Percentiles rank a stretch among this genome's conserved stretches.
These are phyloP conservation scores for Raddia distichophylla DNA, from an alignment of 176 grass and related monocot genomes.

Conservation along the genomic window DNA sequence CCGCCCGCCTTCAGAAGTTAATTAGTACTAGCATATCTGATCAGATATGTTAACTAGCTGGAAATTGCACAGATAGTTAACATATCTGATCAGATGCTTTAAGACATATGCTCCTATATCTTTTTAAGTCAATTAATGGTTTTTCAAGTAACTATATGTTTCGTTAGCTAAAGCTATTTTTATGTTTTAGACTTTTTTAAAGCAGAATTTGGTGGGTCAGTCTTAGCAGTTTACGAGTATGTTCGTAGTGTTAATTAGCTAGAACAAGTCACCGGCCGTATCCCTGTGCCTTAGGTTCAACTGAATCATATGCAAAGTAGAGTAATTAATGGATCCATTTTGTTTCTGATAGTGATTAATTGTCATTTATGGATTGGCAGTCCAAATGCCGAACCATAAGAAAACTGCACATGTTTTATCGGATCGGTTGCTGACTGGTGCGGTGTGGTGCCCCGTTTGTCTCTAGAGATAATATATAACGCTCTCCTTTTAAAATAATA, in stretches of 20 bases:
- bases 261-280: background rate
- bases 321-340: background rate
- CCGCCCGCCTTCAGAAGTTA: background rate
- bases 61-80: background rate
- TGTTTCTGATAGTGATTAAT: background rate
- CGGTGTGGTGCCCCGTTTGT: background rate
- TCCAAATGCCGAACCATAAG: background rate
- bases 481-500: background rate
- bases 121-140: background rate
- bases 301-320: conserved; percentile 1
- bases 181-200: background rate
- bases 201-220: background rate
- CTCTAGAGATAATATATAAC: background rate
- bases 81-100: background rate
- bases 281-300: conserved; percentile 5
- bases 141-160: background rate
- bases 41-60: background rate
- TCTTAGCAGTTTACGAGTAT: background rate
- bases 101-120: background rate
- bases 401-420: background rate
- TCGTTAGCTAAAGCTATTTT: background rate
- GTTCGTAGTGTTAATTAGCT: background rate
- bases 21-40: too few species aligned
- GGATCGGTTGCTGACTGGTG: background rate
- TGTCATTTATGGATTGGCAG: background rate